Evolutionary conservation across 2,329 filamentous ascomycete species (phyloP).

Genomic region (Aspergillus aculeatinus): DNA sequence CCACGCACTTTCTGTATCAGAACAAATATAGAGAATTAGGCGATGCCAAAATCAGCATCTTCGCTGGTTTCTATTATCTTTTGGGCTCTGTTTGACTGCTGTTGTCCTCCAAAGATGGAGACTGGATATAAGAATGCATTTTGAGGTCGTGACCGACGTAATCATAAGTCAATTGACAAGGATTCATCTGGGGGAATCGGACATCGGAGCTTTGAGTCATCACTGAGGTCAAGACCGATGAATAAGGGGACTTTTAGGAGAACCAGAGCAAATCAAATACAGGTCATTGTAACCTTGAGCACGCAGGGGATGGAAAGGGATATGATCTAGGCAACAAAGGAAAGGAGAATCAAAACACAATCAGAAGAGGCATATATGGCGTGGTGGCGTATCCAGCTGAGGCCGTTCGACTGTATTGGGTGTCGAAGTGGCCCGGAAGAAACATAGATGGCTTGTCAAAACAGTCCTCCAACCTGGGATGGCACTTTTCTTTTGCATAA

Average conservation of each 20-base stretch:
- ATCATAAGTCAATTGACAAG: conserved; percentile 12
- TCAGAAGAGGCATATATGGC: conserved; percentile 25
- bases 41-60: neutral
- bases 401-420: conserved; percentile 12
- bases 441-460: conserved; percentile 13
- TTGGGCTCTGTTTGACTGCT: neutral
- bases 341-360: conserved; percentile 17
- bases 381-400: conserved; percentile 27
- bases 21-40: neutral
- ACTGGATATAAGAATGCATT: neutral
- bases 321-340: conserved; percentile 16
- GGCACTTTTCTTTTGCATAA: conserved; percentile 14
- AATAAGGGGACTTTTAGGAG: conserved; percentile 17
- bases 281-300: conserved; percentile 18
- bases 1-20: neutral
- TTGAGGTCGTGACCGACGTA: conserved; percentile 4
- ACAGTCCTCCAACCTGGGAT: conserved; percentile 18
- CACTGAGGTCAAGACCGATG: neutral
- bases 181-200: conserved; percentile 14
- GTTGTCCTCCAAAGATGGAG: neutral
- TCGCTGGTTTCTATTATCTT: neutral
- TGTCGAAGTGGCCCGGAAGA: conserved; percentile 15
- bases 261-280: conserved; percentile 22
- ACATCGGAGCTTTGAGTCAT: neutral
- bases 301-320: conserved; percentile 8